These are phyloP conservation scores for Emericellopsis atlantica DNA, from an alignment of 2,329 filamentous ascomycete species.

Conservation along the genomic window DNA sequence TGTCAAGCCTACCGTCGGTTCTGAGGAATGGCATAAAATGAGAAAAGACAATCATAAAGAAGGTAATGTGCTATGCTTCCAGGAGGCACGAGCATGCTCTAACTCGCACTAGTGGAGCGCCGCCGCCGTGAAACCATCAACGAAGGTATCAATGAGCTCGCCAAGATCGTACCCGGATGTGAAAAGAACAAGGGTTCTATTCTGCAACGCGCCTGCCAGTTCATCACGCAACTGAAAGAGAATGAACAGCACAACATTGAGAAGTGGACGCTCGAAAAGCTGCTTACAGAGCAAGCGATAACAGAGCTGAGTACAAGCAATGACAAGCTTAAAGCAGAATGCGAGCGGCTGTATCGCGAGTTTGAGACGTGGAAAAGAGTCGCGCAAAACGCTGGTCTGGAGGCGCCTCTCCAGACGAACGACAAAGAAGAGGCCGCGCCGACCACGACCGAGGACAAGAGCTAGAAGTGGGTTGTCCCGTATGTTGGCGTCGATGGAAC, in stretches of 20 bases:
- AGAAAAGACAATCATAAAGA: constrained; percentile 98
- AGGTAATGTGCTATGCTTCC: constrained; percentile 39
- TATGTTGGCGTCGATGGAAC: too few species aligned
- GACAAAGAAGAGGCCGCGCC: constrained; percentile 18
- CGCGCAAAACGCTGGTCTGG: constrained; percentile 46
- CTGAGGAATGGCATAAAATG: constrained; percentile 95
- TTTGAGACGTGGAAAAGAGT: constrained; percentile 68
- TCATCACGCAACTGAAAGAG: constrained; percentile 89
- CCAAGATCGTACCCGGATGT: constrained; percentile 93
- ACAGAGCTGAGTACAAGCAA: constrained; percentile 78
- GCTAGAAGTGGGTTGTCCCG: background rate
- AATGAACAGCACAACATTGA: constrained; percentile 91
- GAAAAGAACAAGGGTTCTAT: constrained; percentile 99
- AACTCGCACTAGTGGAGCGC: constrained; percentile 60
- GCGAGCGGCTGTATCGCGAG: constrained; percentile 65
- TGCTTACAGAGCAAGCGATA: constrained; percentile 79
- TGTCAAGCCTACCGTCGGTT: constrained; percentile 81
- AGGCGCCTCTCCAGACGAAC: constrained; percentile 22
- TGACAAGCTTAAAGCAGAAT: constrained; percentile 74
- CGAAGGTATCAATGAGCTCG: constrained; percentile 94
- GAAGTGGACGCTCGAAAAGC: constrained; percentile 85
- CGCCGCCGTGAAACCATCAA: constrained; percentile 97
- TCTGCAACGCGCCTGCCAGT: constrained; percentile 81
- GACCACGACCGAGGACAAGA: constrained; percentile 1
- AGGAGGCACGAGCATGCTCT: background rate